Conservation (phyloP, 1,284 basidiomycete species). For the Cystobasidiaceae sp. region DNA sequence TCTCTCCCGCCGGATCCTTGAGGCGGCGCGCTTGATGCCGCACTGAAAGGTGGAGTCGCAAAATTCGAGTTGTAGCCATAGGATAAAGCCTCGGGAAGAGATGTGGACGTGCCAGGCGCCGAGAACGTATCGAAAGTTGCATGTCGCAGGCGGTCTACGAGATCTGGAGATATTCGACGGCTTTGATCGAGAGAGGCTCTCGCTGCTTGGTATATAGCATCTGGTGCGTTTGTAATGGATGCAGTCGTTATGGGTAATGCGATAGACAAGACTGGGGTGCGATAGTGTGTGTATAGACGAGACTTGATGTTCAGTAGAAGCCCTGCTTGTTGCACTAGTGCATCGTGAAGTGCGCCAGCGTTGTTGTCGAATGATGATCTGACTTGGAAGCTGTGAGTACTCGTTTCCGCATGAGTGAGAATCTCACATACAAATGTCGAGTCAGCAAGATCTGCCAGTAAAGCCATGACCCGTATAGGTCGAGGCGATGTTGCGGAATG, state of each 20-base stretch:
- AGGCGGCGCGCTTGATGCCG: background rate
- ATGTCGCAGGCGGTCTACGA: background rate
- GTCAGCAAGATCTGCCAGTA: conserved; percentile 11
- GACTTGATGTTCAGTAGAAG: conserved; percentile 6
- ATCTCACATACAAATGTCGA: background rate
- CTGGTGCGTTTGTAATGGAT: background rate
- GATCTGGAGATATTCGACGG: conserved; percentile 7
- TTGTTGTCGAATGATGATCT: background rate
- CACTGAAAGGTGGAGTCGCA: too few species aligned
- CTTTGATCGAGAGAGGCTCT: conserved; percentile 4
- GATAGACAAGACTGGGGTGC: background rate
- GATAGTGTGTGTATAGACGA: conserved; percentile 5
- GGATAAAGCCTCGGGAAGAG: background rate
- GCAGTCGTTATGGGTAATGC: background rate
- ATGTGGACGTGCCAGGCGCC: background rate
- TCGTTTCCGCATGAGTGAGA: background rate
- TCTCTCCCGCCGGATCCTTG: background rate
- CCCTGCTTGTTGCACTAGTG: conserved; percentile 7
- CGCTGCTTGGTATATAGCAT: background rate
- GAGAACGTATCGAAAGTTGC: background rate
- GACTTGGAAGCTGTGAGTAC: background rate
- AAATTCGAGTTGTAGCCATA: too few species aligned
- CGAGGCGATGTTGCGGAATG: conserved; percentile 14
- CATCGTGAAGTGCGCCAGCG: background rate
- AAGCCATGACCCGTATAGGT: conserved; percentile 4